Base-by-base conservation (phyloP, 306 rosid species). In the Abrus precatorius region DNA sequence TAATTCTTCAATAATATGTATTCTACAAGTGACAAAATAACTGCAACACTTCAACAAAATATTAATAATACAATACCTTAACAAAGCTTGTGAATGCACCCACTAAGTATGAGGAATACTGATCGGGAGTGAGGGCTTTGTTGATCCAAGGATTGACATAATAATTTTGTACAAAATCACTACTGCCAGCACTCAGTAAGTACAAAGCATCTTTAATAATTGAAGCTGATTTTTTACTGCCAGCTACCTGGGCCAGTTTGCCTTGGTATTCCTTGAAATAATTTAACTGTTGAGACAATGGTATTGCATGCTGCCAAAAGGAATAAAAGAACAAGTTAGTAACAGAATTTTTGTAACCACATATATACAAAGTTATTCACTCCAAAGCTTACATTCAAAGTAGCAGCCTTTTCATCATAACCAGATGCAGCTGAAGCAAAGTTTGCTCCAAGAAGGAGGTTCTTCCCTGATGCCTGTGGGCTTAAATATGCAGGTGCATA, bases 371-470 rank as follows among this genome's bases (percentile, higher is more conserved):
- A 54, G n/a, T 32, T 59, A 33, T 48, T 53, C 33, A 74, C 45
- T 50, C 55, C 57, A 57, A 74, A 79, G 20, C 74, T 86, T 87
- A 96, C 99, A 84, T 84, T 96, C 72, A 86, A 66, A 54, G 0
- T 8, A 53, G 98, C 96, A 78, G 99, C 97, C 14, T 74, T 86
- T 75, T 96, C 95, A 77, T 96, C 99, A 60, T 92, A 96, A 77
- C 99, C 98, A 5, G 99, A 92, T 30, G 95, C 98, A 87, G 98
- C 99, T 41, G 99, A 96, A 77, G 98, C 99, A 79, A 96, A 96
- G 86, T 96, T 96, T 54, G 90, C 93, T 73, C 99, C 99, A 71
- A 86, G 77, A 53, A 96, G 95, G 41, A 96, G 98, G 80, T 89
- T 93, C 71, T 93, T 90, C 83, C 99, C 98, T 36, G 99, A 87